Evolutionary conservation across 164 flowering plant genomes (phyloP).

Genomic region (Piper longum): DNA sequence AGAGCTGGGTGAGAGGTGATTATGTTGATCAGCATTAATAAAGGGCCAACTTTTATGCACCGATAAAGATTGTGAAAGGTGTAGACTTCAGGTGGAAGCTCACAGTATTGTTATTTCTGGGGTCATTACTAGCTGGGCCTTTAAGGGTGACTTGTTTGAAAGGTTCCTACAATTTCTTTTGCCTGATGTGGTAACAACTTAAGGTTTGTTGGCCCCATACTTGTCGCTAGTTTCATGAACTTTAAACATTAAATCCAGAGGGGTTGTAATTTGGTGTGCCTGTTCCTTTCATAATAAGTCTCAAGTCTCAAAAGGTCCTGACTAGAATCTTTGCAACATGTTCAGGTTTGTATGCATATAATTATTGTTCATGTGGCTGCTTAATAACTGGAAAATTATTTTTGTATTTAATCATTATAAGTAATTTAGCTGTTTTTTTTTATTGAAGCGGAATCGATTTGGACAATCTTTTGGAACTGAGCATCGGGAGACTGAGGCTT

Average conservation of each 20-base stretch:
- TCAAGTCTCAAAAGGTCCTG: neutral
- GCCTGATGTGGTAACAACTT: neutral
- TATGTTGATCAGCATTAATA: too few species aligned
- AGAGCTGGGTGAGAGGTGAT: too few species aligned
- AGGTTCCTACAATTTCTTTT: too few species aligned
- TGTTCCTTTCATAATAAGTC: neutral
- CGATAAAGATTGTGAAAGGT: too few species aligned
- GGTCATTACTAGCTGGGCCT: too few species aligned
- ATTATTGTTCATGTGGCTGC: neutral
- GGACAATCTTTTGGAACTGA: conserved; percentile 32
- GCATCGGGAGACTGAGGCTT: conserved; percentile 52
- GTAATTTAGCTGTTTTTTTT: neutral
- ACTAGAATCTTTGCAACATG: neutral
- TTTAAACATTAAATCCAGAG: neutral
- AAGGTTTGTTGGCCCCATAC: too few species aligned
- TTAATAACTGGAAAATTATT: neutral
- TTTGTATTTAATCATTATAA: neutral
- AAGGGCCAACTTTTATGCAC: neutral
- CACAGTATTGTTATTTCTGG: too few species aligned
- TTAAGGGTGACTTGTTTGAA: too few species aligned
- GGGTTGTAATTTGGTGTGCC: neutral
- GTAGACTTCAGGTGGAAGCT: too few species aligned
- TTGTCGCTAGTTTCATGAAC: too few species aligned
- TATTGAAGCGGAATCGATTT: conserved; percentile 31
- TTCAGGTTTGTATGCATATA: neutral